A percentile compares a stretch with the other conserved stretches of the same genome.
phyloP scores from a whole-genome alignment of 2,329 filamentous ascomycete genomes.

The Endothia cerciana region DNA sequence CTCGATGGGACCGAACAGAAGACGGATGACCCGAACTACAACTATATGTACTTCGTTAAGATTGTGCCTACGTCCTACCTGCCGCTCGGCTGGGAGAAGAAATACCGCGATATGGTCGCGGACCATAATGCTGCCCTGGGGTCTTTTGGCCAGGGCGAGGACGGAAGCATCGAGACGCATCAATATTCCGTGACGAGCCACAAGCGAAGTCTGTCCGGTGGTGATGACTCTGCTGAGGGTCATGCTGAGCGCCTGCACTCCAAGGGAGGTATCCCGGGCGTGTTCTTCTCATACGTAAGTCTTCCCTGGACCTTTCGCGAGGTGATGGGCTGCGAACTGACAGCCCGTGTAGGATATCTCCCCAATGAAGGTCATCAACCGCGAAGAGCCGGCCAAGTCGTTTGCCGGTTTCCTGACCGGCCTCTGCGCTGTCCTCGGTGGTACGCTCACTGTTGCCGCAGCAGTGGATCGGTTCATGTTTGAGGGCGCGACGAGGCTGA shows the following conservation, averaged over 20 bases:
- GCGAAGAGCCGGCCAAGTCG: slow-evolving; percentile 85
- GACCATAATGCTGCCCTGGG: slow-evolving; percentile 68
- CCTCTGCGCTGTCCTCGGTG: slow-evolving; percentile 91
- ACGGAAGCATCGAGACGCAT: slow-evolving; percentile 92
- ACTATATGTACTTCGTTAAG: slow-evolving; percentile 99
- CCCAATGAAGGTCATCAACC: slow-evolving; percentile 99
- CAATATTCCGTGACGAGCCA: slow-evolving; percentile 98
- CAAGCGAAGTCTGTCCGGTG: slow-evolving; percentile 83
- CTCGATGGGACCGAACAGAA: slow-evolving; percentile 79
- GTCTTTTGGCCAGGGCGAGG: slow-evolving; percentile 64
- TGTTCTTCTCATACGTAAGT: slow-evolving; percentile 97
- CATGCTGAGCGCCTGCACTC: slow-evolving; percentile 93
- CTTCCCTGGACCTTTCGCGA: not conserved
- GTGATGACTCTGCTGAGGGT: slow-evolving; percentile 81
- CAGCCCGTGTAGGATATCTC: slow-evolving; percentile 76
- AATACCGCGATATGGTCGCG: slow-evolving; percentile 43
- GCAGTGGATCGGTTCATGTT: slow-evolving; percentile 90
- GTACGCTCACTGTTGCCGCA: slow-evolving; percentile 92
- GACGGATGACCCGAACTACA: slow-evolving; percentile 82
- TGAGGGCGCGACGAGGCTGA: slow-evolving; percentile 81
- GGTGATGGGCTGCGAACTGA: slow-evolving; percentile 31
- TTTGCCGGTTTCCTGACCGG: slow-evolving; percentile 93
- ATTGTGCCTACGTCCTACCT: slow-evolving; percentile 96
- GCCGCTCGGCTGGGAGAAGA: slow-evolving; percentile 83
- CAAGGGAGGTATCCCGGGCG: slow-evolving; percentile 88